These are phyloP conservation scores for Umbelopsis ramanniana DNA, from an alignment of 192 early-diverging fungal species.

Conservation along the genomic window DNA sequence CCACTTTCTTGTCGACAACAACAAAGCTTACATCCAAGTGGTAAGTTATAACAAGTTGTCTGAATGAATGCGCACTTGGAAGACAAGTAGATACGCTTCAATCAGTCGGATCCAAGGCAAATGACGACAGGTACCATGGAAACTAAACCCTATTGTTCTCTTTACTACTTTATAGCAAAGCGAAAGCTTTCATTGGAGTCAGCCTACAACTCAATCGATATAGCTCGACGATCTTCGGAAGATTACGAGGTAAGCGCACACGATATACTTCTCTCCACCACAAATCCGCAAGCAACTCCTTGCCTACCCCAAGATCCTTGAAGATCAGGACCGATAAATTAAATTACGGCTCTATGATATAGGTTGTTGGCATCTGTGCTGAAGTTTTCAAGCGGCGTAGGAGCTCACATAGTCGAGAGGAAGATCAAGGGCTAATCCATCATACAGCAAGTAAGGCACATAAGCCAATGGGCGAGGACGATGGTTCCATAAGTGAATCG, in stretches of 20 bases:
- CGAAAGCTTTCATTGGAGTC: constrained; percentile 10
- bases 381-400: constrained; percentile 11
- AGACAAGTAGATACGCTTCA: background rate
- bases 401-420: background rate
- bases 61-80: background rate
- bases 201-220: background rate
- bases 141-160: background rate
- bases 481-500: background rate
- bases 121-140: background rate
- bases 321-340: background rate
- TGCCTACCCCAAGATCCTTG: background rate
- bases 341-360: background rate
- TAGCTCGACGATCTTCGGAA: constrained; percentile 13
- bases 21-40: background rate
- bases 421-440: background rate
- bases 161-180: background rate
- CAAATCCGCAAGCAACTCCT: background rate
- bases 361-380: background rate
- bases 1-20: constrained; percentile 5
- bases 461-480: constrained; percentile 2
- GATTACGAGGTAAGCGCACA: constrained; percentile 14
- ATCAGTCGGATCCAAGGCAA: background rate
- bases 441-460: constrained; percentile 8
- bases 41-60: background rate
- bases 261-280: background rate